Evolutionary conservation across 2,329 filamentous ascomycete genomes (phyloP), one percentile per base, ranked within the genome.

Genomic region (Monosporascus sp.): DNA sequence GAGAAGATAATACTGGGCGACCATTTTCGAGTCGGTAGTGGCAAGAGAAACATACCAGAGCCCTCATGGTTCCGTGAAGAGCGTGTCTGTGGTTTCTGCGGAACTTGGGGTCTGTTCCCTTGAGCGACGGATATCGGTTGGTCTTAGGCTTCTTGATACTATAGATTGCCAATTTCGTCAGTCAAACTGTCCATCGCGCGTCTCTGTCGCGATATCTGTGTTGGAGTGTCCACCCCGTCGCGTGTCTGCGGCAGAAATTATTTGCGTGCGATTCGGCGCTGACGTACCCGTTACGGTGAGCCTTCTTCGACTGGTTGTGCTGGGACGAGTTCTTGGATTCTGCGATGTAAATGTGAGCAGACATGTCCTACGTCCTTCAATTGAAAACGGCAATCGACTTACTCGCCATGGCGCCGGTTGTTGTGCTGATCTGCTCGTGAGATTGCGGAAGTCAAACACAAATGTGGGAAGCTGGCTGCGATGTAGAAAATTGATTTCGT

Each of bases 111-210:
- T 99, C 94, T 76, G 90, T 94, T 71, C 94, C 94, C 76, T 97
- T 97, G 72, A 99, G 88, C 68, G 93, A 97, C 65, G 94, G 94
- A 83, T 99, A 99, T 83, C 94, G 86, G 79, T 92, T 86, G 74
- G 94, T 97, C 87, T 96, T 97, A 65, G 94, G 94, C 89, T 97
- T 97, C 89, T 97, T 97, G 86, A 99, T 99, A 81, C 93, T 97
- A 75, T 67, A 59, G 14, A 47, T 57, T 24, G 49, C 39, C 44
- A 46, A 51, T 49, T 31, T 37, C 20, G 43, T 64, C 49, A 65
- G 60, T 48, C 24, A 49, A 27, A 43, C 22, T 52, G 18, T 35
- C 44, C 8, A 47, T 44, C 18, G 15, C 6, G 22, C 25, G 20
- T 24, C 46, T n/a, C 9, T 5, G 44, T 44, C 27, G 9, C 37